These are phyloP conservation scores for Glarea lozoyensis DNA, from an alignment of 495 filamentous ascomycete genomes.

Conservation along the genomic window DNA sequence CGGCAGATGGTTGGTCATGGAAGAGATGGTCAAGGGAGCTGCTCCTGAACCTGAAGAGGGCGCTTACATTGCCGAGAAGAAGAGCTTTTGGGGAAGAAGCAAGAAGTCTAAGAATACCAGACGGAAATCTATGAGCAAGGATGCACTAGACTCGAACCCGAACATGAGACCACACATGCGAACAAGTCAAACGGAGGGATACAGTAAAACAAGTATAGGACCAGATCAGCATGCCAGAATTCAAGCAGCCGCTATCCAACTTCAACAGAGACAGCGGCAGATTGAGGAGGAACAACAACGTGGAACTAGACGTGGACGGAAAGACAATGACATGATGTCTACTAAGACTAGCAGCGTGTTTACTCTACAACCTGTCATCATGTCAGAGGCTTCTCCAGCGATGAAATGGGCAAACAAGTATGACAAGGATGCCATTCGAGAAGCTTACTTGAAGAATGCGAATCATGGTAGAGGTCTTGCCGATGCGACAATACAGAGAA, in stretches of 20 bases:
- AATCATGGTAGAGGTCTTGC: constrained; percentile 55
- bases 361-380: constrained; percentile 76
- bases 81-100: constrained; percentile 78
- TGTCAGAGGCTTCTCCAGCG: constrained; percentile 82
- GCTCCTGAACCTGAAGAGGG: constrained; percentile 76
- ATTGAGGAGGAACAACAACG: constrained; percentile 35
- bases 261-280: constrained; percentile 62
- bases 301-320: constrained; percentile 36
- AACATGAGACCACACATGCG: constrained; percentile 7
- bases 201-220: constrained; percentile 82
- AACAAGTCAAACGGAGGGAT: constrained; percentile 34
- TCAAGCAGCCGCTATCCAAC: constrained; percentile 74
- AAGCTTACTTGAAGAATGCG: constrained; percentile 67
- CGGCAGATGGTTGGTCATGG: constrained; percentile 85
- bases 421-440: constrained; percentile 75
- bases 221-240: constrained; percentile 90
- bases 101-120: constrained; percentile 58
- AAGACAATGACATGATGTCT: constrained; percentile 43
- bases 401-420: constrained; percentile 94
- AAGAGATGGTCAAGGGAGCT: constrained; percentile 93
- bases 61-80: constrained; percentile 90
- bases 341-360: constrained; percentile 86
- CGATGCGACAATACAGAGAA: constrained; percentile 22
- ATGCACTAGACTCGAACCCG: constrained; percentile 28
- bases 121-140: constrained; percentile 52